Base-by-base conservation (phyloP, 2,329 filamentous ascomycete species). In the Fusarium solani-melongenae region DNA sequence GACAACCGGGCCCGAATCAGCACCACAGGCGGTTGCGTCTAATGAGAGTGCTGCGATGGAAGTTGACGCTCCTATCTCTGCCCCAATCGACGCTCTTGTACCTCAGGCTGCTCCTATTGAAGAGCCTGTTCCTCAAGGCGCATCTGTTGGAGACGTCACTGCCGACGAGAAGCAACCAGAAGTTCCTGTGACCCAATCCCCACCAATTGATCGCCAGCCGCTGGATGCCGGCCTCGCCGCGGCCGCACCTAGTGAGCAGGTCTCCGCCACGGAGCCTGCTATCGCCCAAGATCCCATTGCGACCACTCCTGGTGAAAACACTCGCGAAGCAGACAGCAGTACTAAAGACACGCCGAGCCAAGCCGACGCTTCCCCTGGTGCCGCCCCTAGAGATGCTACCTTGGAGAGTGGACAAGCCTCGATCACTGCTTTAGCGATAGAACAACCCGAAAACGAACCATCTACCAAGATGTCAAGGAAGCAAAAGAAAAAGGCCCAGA, bases 401-500 rank as follows among this genome's bases (percentile, higher is more conserved):
- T 46, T 46, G 20, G 20, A 15, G 41, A 22, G 10, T 31, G 34
- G 36, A 15, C 34, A 62, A 27, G 36, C 17, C 39, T 34, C 27
- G 34, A 39, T 24, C 14, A 31, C 33, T 14, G 33, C 44, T 9
- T 44, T 41, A 62, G 29, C 41, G 17, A 38, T 17, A 62, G 46
- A 56, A 41, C 33, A n/a, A 11, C 5, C 27, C 22, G 39, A 34
- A 2, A 39, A 20, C n/a, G 29, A 29, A 14, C 58, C 33, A 24
- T 20, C 70, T 17, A 49, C 69, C 6, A 79, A 80, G 66, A 78
- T 77, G 66, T 74, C 75, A 20, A 82, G 80, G 66, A 81, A 83
- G 64, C 78, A 83, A 49, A 83, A 81, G 72, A 83, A 81, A 64
- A 81, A 82, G 70, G 78, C 78, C 11, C 80, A 82, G 72, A 82